Conservation (phyloP, 2,329 filamentous ascomycete species). For the Fusarium tuaranense region DNA sequence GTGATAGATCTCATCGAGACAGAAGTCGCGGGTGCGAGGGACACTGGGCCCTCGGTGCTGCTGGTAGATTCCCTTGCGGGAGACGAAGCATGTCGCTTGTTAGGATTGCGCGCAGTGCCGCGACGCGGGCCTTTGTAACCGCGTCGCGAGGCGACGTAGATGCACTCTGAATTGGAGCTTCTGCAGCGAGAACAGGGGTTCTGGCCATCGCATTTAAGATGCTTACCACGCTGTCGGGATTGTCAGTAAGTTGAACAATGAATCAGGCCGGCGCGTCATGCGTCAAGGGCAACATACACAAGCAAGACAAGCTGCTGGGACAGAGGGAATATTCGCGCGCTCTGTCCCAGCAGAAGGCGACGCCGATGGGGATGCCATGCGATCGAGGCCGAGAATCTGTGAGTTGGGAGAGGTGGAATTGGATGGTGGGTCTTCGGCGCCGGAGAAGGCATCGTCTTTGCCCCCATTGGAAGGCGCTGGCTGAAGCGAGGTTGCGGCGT, state of each 20-base stretch:
- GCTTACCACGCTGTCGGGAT: conserved; percentile 65
- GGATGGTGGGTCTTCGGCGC: conserved; percentile 30
- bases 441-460: conserved; percentile 32
- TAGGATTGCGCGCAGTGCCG: conserved; percentile 56
- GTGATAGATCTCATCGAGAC: conserved; percentile 20
- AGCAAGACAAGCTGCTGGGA: conserved; percentile 65
- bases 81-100: conserved; percentile 64
- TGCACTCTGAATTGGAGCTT: conserved; percentile 69
- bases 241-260: conserved; percentile 13
- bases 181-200: conserved; percentile 77
- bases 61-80: conserved; percentile 35
- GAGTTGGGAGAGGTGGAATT: conserved; percentile 43
- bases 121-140: conserved; percentile 74
- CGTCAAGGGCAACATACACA: conserved; percentile 59
- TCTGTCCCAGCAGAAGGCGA: conserved; percentile 38
- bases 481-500: conserved; percentile 16
- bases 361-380: conserved; percentile 26
- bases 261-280: not conserved
- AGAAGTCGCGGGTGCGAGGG: conserved; percentile 53
- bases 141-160: conserved; percentile 79
- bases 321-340: conserved; percentile 51
- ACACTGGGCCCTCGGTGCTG: conserved; percentile 52
- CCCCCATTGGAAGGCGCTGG: not conserved
- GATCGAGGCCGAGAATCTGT: conserved; percentile 19
- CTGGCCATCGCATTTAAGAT: conserved; percentile 81